Evolutionary conservation across 441 rosid genomes (phyloP), one percentile per base, ranked within the genome.

Genomic region (Euphorbia schlechtendalii): DNA sequence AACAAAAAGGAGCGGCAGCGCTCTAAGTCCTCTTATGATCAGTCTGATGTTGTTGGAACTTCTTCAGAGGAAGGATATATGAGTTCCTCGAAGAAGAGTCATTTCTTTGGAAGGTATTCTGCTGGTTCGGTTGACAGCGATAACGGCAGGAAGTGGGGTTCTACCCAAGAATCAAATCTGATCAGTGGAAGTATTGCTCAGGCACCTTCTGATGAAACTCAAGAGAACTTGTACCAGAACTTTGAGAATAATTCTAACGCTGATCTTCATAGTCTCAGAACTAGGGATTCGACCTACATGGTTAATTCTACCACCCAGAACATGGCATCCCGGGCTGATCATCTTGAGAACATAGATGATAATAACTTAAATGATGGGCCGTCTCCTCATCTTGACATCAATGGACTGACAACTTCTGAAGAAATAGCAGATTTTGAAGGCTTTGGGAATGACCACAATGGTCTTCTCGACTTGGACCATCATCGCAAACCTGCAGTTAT

Each of bases 1-100:
- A 86, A 68, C 76, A 95, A 92, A 85, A 92, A 92, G 79, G 98
- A 91, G 53, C 75, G 92, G 59, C 99, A 89, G 73, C 88, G 98
- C 56, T 61, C 80, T 28, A 92, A 83, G 82, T 90, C 96, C 54
- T 81, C 81, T 27, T 85, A 85, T 78, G 98, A 92, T 56, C 88
- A 89, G 18, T 83, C 85, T 78, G 99, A 89, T 81, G 84, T 83
- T 73, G 86, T 85, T 67, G 95, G 92, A 69, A 79, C 91, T 68
- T 95, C 95, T 38, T 88, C 97, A 32, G 99, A 95, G 75, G 98
- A 92, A 77, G 99, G 96, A 61, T 88, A 76, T 79, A 64, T 71
- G 63, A 81, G 84, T 68, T 66, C 78, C 43, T 76, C 95, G 70
- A 89, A 87, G 83, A 85, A 76, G 80, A 84, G 80, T 78, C 78